phyloP scores from a whole-genome alignment of 176 grass and related monocot genomes.

The Phragmites australis region DNA sequence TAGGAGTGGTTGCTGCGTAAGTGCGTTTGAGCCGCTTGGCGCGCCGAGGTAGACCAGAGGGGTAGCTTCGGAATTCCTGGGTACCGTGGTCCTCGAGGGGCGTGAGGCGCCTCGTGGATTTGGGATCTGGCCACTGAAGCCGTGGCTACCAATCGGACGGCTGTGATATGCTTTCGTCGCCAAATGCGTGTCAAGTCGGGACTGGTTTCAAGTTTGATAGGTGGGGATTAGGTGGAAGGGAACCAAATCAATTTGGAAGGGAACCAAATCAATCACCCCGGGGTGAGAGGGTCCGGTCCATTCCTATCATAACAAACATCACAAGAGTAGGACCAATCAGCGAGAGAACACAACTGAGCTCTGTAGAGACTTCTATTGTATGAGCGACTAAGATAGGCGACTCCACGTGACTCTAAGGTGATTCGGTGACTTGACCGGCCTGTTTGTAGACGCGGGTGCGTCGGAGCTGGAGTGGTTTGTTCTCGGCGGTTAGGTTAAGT shows the following conservation, averaged over 20 bases:
- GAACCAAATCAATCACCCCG: neutral
- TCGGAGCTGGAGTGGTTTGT: too few species aligned
- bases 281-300: neutral
- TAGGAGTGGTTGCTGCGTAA: neutral
- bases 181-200: neutral
- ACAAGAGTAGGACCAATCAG: too few species aligned
- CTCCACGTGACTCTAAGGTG: too few species aligned
- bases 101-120: neutral
- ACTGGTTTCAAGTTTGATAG: neutral
- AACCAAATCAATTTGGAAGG: too few species aligned
- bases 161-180: neutral
- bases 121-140: neutral
- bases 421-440: too few species aligned
- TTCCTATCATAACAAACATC: neutral
- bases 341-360: too few species aligned
- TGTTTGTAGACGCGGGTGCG: too few species aligned
- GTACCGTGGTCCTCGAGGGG: neutral
- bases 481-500: too few species aligned
- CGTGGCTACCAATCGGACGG: slow-evolving; percentile 32
- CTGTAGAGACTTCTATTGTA: too few species aligned
- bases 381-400: too few species aligned
- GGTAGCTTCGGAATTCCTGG: slow-evolving; percentile 2
- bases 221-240: neutral
- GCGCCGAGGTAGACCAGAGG: neutral
- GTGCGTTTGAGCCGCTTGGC: neutral